These are phyloP conservation scores for Chenopodium suecicum DNA, from an alignment of 148 eudicot genomes.

Conservation along the genomic window DNA sequence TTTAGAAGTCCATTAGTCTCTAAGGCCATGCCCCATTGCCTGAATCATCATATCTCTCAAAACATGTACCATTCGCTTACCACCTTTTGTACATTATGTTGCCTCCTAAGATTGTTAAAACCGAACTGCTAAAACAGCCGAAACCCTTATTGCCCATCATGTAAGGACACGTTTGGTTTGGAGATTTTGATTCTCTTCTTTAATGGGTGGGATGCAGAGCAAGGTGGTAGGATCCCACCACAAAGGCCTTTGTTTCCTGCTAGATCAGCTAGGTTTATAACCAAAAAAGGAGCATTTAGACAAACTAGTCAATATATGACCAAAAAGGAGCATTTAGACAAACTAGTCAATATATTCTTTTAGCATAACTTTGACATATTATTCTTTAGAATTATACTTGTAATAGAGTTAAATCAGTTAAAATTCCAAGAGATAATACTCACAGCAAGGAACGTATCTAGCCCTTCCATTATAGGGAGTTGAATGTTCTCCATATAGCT, in stretches of 20 bases:
- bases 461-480: constrained; percentile 66
- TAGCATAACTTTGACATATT: no score
- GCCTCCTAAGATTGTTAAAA: constrained; percentile 23
- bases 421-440: no score
- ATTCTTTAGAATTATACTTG: no score
- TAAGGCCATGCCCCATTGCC: constrained; percentile 72
- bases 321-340: no score
- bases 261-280: constrained; percentile 66
- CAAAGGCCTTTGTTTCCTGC: constrained; percentile 73
- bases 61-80: constrained; percentile 59
- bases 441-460: constrained; percentile 41
- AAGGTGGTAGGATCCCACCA: constrained; percentile 78
- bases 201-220: constrained; percentile 38
- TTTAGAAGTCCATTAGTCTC: constrained; percentile 84
- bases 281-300: background rate
- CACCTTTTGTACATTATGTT: constrained; percentile 51
- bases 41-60: constrained; percentile 43
- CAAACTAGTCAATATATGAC: no score
- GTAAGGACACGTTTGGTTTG: constrained; percentile 49
- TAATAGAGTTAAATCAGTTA: no score
- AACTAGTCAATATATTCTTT: no score
- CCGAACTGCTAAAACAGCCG: constrained; percentile 35
- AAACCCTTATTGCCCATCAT: constrained; percentile 58
- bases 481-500: constrained; percentile 40
- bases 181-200: constrained; percentile 26